phyloP scores from a whole-genome alignment of 129 eudicot species.

The Scalesia atractyloides region DNA sequence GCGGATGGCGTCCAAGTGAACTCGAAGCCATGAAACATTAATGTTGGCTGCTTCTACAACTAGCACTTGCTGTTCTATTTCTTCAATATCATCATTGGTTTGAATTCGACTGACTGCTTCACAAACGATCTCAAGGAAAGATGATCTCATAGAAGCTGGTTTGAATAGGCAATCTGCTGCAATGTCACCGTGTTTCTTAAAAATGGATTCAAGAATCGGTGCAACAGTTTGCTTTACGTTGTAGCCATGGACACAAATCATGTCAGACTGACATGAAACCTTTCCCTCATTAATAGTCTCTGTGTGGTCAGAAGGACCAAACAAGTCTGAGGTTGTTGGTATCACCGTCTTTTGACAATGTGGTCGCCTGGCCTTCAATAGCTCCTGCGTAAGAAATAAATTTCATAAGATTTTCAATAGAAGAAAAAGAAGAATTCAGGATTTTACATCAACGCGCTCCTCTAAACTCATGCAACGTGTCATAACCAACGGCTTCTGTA shows the following conservation, averaged over 20 bases:
- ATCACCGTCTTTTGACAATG: neutral
- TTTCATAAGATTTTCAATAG: neutral
- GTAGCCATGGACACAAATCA: conserved; percentile 39
- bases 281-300: neutral
- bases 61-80: conserved; percentile 10
- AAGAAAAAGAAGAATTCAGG: neutral
- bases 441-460: neutral
- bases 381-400: neutral
- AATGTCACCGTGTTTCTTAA: conserved; percentile 41
- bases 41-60: conserved; percentile 30
- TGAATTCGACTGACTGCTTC: conserved; percentile 29
- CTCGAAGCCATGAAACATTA: conserved; percentile 35
- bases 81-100: conserved; percentile 10
- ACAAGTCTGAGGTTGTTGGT: neutral
- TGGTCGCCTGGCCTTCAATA: neutral
- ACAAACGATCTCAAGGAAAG: conserved; percentile 31
- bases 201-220: conserved; percentile 35
- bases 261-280: conserved; percentile 1
- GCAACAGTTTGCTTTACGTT: conserved; percentile 40
- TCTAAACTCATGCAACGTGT: neutral
- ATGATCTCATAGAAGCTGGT: conserved; percentile 29
- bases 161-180: conserved; percentile 28
- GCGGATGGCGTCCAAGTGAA: neutral
- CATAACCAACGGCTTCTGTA: neutral
- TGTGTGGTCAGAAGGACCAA: neutral